These are phyloP conservation scores for Usnea hakonensis DNA, from an alignment of 495 filamentous ascomycete species.

Conservation along the genomic window DNA sequence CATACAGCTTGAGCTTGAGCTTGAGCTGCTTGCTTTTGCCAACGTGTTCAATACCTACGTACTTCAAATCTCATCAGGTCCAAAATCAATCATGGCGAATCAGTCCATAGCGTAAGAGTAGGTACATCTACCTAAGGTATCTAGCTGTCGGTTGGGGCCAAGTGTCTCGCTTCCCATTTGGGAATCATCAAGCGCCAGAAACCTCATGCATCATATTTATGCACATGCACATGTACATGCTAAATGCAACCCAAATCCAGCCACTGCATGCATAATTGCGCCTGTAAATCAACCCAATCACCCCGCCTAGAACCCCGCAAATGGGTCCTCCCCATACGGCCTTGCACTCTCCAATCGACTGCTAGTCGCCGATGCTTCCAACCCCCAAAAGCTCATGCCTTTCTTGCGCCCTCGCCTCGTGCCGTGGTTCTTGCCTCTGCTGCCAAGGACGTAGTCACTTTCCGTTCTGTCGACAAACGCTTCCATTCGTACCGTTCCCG, in stretches of 20 bases:
- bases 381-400: slow-evolving; percentile 24
- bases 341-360: background rate
- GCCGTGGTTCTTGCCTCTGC: slow-evolving; percentile 6
- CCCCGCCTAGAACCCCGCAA: slow-evolving; percentile 15
- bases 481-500: slow-evolving; percentile 94
- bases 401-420: slow-evolving; percentile 18
- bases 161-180: background rate
- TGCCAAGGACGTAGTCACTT: background rate
- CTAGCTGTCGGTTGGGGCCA: background rate
- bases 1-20: too few relatives aligned
- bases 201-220: background rate
- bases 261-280: background rate
- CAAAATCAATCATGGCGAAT: too few relatives aligned
- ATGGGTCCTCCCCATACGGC: slow-evolving; percentile 20
- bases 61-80: background rate
- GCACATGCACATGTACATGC: too few relatives aligned
- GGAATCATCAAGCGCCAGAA: background rate
- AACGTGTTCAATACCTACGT: too few relatives aligned
- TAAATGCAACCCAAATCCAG: background rate
- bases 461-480: slow-evolving; percentile 68
- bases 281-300: background rate
- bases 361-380: slow-evolving; percentile 1
- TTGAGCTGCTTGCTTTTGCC: background rate
- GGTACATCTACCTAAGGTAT: too few relatives aligned
- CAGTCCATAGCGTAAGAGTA: too few relatives aligned